Evolutionary conservation across 805 yeast species (phyloP), one percentile per base, ranked within the genome.

Genomic region (Saccharomycopsis fibuligera): DNA sequence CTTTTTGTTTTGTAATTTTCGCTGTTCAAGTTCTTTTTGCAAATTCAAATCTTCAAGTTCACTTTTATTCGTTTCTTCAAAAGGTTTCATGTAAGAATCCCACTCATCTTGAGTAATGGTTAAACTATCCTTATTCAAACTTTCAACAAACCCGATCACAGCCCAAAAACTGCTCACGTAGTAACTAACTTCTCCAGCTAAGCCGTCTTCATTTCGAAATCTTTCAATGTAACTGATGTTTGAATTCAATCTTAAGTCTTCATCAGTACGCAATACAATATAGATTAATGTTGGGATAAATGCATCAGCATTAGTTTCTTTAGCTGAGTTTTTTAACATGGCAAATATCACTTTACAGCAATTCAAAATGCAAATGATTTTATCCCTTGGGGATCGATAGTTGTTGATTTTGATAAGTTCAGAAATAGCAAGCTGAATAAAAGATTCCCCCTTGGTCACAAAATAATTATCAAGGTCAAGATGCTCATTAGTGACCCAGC

Each of bases 311-410:
- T 89, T 90, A 44, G 71, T 68, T 50, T 80, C 84, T 47, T 79
- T 73, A 44, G 74, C 66, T 14, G 72, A 68, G 52, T 81, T 86
- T 54, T 89, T 80, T 41, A 95, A 75, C 49, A 87, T 72, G 9
- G 96, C 95, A 69, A 89, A 90, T 4, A 95, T 83, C 19, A 93
- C 90, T 64, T 91, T 91, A 61, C 97, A 91, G 46, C 93, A 81
- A 65, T 93, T 95, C 54, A 93, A 71, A 2, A 93, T 73, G 62
- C 98, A 93, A 35, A 93, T 87, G 54, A 88, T 79, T 60, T 93
- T 93, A 61, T 95, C 99, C 46, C 99, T 72, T 14, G 99, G 99
- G 0, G 98, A 91, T 57, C 95, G 77, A 62, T 84, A 95, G 46
- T 78, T 73, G 63, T 85, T 84, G 59, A 93, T 81, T 57, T 88